Evolutionary conservation across 352 stramenopile genomes (phyloP), one percentile per base, ranked within the genome.

Genomic region (Aphanomyces stellatus): DNA sequence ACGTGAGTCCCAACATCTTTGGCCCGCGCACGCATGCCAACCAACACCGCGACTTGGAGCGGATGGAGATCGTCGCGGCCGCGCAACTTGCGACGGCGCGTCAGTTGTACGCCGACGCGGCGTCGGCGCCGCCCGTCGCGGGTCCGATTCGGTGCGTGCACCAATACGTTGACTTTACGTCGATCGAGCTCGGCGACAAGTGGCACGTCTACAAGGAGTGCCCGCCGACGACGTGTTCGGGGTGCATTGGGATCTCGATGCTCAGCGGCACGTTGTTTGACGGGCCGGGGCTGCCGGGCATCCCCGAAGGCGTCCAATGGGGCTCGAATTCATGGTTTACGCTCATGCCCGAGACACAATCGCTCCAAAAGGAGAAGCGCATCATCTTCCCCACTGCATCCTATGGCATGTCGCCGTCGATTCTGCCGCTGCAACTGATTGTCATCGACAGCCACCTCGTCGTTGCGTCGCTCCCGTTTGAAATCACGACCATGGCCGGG

Each of bases 1-100:
- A 97, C 67, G 92, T 97, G 62, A 96, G 88, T 42, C 92, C 92
- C 0, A 98, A 97, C 70, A 95, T 96, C 59, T 87, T 81, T 57
- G 85, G 85, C 0, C 85, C 85, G 1, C 81, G 85, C 27, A 77
- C 85, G 41, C 70, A 74, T 42, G 74, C 72, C 19, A 91, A 79
- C 4, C 74, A 93, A 63, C 74, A 91, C 62, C 78, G 89, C 51
- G 85, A 93, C 61, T 88, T 89, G 69, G 80, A 89, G 63, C 77
- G 80, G 10, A 91, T 93, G 85, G 67, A 88, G n/a, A 74, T 82
- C 11, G 83, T 93, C 10, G 85, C 79, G 3, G 86, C 87, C 10
- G 81, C 82, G 4, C 85, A 93, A 60, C 72, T 93, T 3, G 53
- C 74, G n/a, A 88, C 78, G 2, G 85, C 85, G 13, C 73, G 76